Conservation (phyloP, 2,329 filamentous ascomycete species). For the Neonectria neomacrospora region DNA sequence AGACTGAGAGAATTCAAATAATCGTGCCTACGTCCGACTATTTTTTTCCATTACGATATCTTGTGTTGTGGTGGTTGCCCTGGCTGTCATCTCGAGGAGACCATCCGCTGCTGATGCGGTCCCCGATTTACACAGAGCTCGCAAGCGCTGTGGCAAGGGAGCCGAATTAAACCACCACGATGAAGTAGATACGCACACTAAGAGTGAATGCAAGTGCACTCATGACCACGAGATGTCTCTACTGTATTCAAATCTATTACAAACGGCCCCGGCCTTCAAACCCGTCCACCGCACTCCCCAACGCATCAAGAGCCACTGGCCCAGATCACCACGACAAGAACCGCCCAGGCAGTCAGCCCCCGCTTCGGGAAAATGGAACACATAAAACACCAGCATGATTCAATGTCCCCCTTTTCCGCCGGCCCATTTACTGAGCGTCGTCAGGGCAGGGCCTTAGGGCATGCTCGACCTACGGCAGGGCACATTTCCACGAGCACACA, state of each 20-base stretch:
- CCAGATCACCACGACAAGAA: neutral
- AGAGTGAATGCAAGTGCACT: neutral
- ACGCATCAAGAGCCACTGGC: neutral
- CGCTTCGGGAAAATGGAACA: neutral
- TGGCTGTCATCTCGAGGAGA: conserved; percentile 20
- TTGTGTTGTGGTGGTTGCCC: conserved; percentile 32
- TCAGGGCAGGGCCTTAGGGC: neutral
- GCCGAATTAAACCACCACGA: neutral
- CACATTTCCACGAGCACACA: conserved; percentile 1
- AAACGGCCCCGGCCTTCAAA: neutral
- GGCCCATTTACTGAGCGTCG: neutral
- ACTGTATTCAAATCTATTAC: neutral
- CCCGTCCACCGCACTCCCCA: neutral
- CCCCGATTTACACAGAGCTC: neutral
- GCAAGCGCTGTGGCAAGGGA: neutral
- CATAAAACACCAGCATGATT: neutral
- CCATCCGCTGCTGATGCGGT: conserved; percentile 6
- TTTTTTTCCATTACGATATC: conserved; percentile 15
- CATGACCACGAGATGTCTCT: no score
- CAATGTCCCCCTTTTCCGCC: neutral
- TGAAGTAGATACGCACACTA: neutral
- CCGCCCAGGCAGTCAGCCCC: neutral
- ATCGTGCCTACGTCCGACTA: conserved; percentile 11
- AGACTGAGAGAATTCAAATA: neutral
- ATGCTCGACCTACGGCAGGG: conserved; percentile 1